Percentiles rank a stretch among this genome's conserved stretches.
These are phyloP conservation scores for Jaltomata sinuosa DNA, from an alignment of 257 asterid genomes.

Conservation along the genomic window DNA sequence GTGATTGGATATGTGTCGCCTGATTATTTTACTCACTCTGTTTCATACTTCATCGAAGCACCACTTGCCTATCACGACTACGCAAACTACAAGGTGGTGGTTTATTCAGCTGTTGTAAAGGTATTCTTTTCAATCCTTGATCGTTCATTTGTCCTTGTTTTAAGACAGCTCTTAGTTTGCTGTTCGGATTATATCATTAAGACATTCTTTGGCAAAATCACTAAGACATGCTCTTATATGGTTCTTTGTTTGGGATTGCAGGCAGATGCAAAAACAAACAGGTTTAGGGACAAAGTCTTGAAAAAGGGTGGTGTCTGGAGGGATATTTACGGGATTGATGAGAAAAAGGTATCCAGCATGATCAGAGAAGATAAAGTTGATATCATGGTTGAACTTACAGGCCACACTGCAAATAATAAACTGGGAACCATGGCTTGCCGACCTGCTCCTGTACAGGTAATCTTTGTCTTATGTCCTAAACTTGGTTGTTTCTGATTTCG, in stretches of 20 bases:
- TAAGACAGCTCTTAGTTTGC: neutral
- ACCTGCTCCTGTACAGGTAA: constrained; percentile 98
- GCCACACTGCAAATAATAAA: constrained; percentile 98
- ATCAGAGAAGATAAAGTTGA: constrained; percentile 92
- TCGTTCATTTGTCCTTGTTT: neutral
- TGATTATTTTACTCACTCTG: constrained; percentile 98
- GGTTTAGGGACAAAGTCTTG: constrained; percentile 78
- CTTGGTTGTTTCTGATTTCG: neutral
- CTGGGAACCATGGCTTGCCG: constrained; percentile 99
- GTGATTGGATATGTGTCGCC: constrained; percentile 97
- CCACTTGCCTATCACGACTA: constrained; percentile 78
- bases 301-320: constrained; percentile 91
- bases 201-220: neutral
- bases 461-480: neutral
- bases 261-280: constrained; percentile 97
- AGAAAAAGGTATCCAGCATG: constrained; percentile 85
- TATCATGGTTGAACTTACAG: constrained; percentile 96
- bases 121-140: constrained; percentile 20
- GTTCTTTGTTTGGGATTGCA: constrained; percentile 25
- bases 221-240: neutral
- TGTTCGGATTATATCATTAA: neutral
- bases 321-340: constrained; percentile 89
- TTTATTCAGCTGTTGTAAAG: constrained; percentile 97
- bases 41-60: constrained; percentile 91
- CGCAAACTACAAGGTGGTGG: constrained; percentile 77